phyloP scores from a whole-genome alignment of 164 flowering plant genomes.

The Amborella trichopoda region DNA sequence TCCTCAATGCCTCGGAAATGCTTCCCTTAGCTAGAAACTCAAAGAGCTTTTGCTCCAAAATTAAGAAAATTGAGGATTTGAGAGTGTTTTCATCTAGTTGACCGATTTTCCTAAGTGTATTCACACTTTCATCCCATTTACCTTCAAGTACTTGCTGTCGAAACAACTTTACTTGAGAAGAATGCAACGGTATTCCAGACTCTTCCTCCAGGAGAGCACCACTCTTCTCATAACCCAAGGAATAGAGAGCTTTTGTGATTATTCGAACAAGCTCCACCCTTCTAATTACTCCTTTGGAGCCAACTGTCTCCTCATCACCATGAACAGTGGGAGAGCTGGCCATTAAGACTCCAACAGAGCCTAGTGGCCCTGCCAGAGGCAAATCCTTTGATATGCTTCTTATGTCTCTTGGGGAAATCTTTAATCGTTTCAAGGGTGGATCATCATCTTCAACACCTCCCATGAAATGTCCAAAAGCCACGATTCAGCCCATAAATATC shows the following conservation, averaged over 20 bases:
- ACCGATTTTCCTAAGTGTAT: constrained; percentile 43
- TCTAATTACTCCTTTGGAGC: constrained; percentile 55
- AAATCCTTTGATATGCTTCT: constrained; percentile 26
- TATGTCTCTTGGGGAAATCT: constrained; percentile 33
- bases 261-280: constrained; percentile 60
- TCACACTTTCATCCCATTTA: constrained; percentile 62
- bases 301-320: constrained; percentile 54
- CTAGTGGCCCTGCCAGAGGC: constrained; percentile 26
- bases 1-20: constrained; percentile 41
- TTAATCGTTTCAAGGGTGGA: constrained; percentile 77
- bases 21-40: constrained; percentile 30
- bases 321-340: constrained; percentile 51
- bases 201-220: constrained; percentile 78
- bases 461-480: constrained; percentile 59
- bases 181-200: constrained; percentile 72
- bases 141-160: constrained; percentile 57
- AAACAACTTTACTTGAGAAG: constrained; percentile 38
- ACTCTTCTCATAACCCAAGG: constrained; percentile 59
- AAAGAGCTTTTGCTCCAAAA: constrained; percentile 74
- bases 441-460: constrained; percentile 81
- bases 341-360: constrained; percentile 52
- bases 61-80: constrained; percentile 53
- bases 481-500: constrained; percentile 71
- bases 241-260: constrained; percentile 59
- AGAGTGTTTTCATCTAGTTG: constrained; percentile 32